phyloP scores from a whole-genome alignment of 768 basidiomycete genomes.

The Boletus huronensis region DNA sequence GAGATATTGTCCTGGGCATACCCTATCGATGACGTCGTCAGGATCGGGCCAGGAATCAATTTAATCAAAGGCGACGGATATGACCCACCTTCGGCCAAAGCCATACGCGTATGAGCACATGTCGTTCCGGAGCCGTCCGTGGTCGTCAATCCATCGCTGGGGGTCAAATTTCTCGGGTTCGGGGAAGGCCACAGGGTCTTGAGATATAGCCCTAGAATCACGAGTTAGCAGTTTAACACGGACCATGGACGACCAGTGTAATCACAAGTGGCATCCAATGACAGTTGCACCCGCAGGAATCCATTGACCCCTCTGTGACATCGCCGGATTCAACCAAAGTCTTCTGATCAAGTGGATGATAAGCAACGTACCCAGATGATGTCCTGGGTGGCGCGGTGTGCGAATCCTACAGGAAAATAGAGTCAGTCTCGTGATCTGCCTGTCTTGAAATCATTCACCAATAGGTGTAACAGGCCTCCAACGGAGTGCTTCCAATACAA shows the following conservation, averaged over 20 bases:
- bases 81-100: slow-evolving; percentile 40
- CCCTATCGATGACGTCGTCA: slow-evolving; percentile 27
- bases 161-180: slow-evolving; percentile 50
- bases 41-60: neutral
- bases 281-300: slow-evolving; percentile 24
- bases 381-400: slow-evolving; percentile 60
- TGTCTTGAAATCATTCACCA: slow-evolving; percentile 12
- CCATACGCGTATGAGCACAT: slow-evolving; percentile 47
- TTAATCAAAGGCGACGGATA: neutral
- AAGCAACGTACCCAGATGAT: slow-evolving; percentile 49
- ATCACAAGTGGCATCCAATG: slow-evolving; percentile 19
- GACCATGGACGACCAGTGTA: neutral
- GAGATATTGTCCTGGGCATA: slow-evolving; percentile 60
- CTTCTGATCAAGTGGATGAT: neutral
- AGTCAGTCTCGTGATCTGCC: neutral
- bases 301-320: slow-evolving; percentile 16
- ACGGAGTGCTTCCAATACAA: slow-evolving; percentile 33
- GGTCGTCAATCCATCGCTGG: slow-evolving; percentile 46
- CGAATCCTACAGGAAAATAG: slow-evolving; percentile 36
- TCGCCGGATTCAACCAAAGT: slow-evolving; percentile 35
- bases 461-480: slow-evolving; percentile 33
- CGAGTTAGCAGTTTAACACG: neutral
- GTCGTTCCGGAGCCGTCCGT: slow-evolving; percentile 43
- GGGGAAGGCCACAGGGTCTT: slow-evolving; percentile 22
- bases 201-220: slow-evolving; percentile 19